Evolutionary conservation across 1,139 yeast species (phyloP).

Genomic region (Pichia sp.): DNA sequence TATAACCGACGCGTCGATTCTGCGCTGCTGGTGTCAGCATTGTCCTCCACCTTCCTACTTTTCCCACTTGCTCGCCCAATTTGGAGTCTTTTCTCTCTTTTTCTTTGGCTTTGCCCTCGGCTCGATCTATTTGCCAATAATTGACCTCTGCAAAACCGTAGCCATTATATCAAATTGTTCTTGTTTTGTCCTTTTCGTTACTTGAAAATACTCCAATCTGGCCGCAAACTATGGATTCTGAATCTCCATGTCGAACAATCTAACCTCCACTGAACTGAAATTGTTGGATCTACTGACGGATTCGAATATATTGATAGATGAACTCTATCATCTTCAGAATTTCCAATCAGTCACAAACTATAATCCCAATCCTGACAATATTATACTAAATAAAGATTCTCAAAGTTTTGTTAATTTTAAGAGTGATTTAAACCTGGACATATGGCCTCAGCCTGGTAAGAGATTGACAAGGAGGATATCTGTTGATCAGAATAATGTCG

Average conservation of each 20-base stretch:
- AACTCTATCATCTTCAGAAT: slow-evolving; percentile 41
- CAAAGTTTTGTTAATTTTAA: slow-evolving; percentile 34
- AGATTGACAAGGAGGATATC: slow-evolving; percentile 19
- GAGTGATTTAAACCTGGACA: slow-evolving; percentile 37
- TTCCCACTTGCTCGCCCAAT: not conserved
- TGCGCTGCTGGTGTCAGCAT: too few relatives aligned
- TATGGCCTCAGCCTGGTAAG: slow-evolving; percentile 19
- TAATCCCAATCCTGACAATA: slow-evolving; percentile 41
- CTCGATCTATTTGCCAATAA: not conserved
- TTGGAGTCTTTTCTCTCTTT: not conserved
- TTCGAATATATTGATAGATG: slow-evolving; percentile 34
- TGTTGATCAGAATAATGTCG: not conserved
- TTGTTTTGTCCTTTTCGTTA: not conserved
- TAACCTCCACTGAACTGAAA: slow-evolving; percentile 9
- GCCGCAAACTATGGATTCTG: slow-evolving; percentile 4
- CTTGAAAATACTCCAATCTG: slow-evolving; percentile 6
- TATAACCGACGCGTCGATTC: slow-evolving; percentile 1
- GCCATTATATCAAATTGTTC: not conserved
- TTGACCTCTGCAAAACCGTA: not conserved
- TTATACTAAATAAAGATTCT: slow-evolving; percentile 21
- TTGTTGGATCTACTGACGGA: slow-evolving; percentile 13
- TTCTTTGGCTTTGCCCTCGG: not conserved
- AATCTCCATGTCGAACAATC: slow-evolving; percentile 10
- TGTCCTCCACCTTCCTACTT: not conserved
- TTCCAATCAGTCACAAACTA: slow-evolving; percentile 53